These are phyloP conservation scores for Fusarium zealandicum DNA, from an alignment of 2,329 filamentous ascomycete species.

Conservation along the genomic window DNA sequence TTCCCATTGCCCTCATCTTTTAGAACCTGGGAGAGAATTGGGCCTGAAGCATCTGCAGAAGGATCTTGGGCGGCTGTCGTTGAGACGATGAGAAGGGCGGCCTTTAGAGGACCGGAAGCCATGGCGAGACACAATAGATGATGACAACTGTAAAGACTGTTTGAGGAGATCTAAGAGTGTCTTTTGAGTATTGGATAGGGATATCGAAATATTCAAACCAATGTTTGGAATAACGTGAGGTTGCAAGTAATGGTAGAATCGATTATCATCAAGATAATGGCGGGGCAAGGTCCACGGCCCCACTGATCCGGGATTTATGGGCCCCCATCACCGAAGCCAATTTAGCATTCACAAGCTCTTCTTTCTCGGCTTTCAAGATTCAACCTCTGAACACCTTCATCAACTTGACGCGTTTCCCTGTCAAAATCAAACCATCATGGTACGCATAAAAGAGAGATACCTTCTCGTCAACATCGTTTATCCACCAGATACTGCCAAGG, in stretches of 20 bases:
- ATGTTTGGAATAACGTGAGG: background rate
- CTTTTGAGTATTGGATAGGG: background rate
- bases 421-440: conserved; percentile 64
- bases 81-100: conserved; percentile 85
- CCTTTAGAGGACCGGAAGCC: conserved; percentile 61
- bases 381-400: background rate
- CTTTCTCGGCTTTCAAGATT: conserved; percentile 2
- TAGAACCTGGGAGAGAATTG: conserved; percentile 73
- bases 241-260: conserved; percentile 10
- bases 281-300: conserved; percentile 36
- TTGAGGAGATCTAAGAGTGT: background rate
- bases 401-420: background rate
- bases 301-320: conserved; percentile 35
- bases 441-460: conserved; percentile 95
- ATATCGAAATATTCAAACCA: background rate
- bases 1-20: conserved; percentile 68
- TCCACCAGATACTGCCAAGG: conserved; percentile 61
- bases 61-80: conserved; percentile 86
- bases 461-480: conserved; percentile 95
- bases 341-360: conserved; percentile 18
- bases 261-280: conserved; percentile 5
- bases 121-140: conserved; percentile 25
- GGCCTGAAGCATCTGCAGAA: conserved; percentile 76
- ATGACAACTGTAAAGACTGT: background rate
- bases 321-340: conserved; percentile 21